A percentile compares a stretch with the other conserved stretches of the same genome.
Conservation (phyloP, 2,329 filamentous ascomycete genomes). For the Alternaria sp. region DNA sequence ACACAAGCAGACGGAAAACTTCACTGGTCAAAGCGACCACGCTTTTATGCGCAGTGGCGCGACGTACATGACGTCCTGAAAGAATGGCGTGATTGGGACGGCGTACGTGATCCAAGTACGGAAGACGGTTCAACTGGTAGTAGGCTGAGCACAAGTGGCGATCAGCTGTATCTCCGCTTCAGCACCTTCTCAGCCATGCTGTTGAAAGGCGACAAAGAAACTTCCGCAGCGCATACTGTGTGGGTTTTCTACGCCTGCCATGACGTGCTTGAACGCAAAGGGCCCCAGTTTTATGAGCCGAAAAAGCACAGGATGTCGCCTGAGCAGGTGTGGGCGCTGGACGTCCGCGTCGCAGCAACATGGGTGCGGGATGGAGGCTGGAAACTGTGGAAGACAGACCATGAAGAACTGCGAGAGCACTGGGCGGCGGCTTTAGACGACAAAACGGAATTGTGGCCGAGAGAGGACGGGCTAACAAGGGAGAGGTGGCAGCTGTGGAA, state of each 20-base stretch:
- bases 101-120: not conserved
- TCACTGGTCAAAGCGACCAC: not conserved
- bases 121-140: not conserved
- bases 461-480: conserved; percentile 3
- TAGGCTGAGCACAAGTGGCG: not conserved
- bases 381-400: conserved; percentile 1
- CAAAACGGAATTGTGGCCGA: conserved; percentile 5
- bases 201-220: not conserved
- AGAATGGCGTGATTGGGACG: not conserved
- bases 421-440: not conserved
- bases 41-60: not conserved
- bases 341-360: conserved; percentile 12
- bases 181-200: not conserved
- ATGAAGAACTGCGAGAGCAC: not conserved
- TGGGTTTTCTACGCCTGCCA: not conserved
- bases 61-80: not conserved
- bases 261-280: not conserved
- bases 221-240: not conserved
- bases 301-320: not conserved
- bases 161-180: not conserved
- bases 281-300: not conserved
- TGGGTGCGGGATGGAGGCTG: conserved; percentile 8
- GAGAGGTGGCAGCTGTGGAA: conserved; percentile 13
- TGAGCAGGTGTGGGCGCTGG: conserved; percentile 6
- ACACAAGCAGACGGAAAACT: not conserved